Evolutionary conservation across 495 filamentous ascomycete genomes (phyloP).

Genomic region (Podospora bellae-mahoneyi): DNA sequence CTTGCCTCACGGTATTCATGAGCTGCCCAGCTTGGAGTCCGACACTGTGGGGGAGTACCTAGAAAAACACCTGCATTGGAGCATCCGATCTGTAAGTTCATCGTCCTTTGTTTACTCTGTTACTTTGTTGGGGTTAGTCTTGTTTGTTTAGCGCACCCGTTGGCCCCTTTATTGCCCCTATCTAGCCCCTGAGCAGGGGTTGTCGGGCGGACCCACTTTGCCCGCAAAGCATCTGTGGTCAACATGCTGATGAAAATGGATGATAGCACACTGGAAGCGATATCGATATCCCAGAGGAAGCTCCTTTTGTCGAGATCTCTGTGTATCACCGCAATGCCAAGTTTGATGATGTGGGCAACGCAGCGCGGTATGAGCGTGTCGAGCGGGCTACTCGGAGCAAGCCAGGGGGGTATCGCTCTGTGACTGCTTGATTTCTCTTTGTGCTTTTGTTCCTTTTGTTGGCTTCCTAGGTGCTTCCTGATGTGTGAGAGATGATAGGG

Average conservation of each 20-base stretch:
- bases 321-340: background rate
- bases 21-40: background rate
- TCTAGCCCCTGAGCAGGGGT: background rate
- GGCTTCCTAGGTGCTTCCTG: background rate
- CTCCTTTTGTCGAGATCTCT: background rate
- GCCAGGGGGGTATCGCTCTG: background rate
- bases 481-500: background rate
- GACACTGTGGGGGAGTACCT: background rate
- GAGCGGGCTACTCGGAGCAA: constrained; percentile 1
- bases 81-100: background rate
- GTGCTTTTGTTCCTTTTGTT: background rate
- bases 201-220: background rate
- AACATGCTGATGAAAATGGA: background rate
- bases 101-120: background rate
- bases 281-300: background rate
- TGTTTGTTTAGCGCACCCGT: background rate
- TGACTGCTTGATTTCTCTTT: background rate
- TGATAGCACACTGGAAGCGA: background rate
- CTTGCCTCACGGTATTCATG: background rate
- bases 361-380: background rate
- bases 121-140: background rate
- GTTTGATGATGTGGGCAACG: background rate
- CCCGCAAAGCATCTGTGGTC: background rate
- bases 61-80: background rate
- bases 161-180: background rate